Base-by-base conservation (phyloP, 768 basidiomycete genomes). In the Paxillus involutus region DNA sequence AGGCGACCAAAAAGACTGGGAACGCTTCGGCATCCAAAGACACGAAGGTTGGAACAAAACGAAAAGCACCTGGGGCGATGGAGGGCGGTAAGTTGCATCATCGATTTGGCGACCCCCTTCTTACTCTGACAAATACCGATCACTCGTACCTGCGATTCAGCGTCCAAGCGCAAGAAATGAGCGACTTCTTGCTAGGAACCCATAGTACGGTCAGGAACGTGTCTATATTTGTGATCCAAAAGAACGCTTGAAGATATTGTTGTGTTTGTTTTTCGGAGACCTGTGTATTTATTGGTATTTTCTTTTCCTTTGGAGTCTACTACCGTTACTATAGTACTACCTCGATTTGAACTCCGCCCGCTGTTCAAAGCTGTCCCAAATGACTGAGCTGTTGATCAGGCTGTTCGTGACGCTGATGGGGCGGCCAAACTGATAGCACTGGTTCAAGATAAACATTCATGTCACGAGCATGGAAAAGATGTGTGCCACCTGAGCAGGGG, bases 11-110 rank as follows among this genome's bases (percentile, higher is more conserved):
- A 36, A 61, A 71, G 68, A 43, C 48, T 56, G 42, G 53, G 16
- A 16, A 9, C 6, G 41, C 12, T 24, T 21, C 39, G 49, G 50
- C 56, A 24, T 52, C 46, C 6, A 60, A 47, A 9, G 67, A 56
- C 10, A 64, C 51, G 59, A 72, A 63, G 17, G 44, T 51, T 9
- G 71, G 72, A 29, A 63, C 59, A 43, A 82, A 81, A 67, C 71
- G 81, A 52, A 83, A 82, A 62, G 80, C 78, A 8, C 57, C 69
- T 32, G 71, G 69, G 43, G 58, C 67, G 56, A 70, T 68, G 44
- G 63, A 75, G 24, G 66, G 68, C 21, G 72, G 80, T 80, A 57
- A 60, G 76, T 47, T 17, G 2, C 4, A 17, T 50, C 51, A 39
- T 26, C n/a, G 21, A 21, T 21, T 21, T 21, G 47, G 26, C 44